These are phyloP conservation scores for Cyanidioschyzon merolae DNA, from an alignment of 23 red algal species.

Conservation along the genomic window DNA sequence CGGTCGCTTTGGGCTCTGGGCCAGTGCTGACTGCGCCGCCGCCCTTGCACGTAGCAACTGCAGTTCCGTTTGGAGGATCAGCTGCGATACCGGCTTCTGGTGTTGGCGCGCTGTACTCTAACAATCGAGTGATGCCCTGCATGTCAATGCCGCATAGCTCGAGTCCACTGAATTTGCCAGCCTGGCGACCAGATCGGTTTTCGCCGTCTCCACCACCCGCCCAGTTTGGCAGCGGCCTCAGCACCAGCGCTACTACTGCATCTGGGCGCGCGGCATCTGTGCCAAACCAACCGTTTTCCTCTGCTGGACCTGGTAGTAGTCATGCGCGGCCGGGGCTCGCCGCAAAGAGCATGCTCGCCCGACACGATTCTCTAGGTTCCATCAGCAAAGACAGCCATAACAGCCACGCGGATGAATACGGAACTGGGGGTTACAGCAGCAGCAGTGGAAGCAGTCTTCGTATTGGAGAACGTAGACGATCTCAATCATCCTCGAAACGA, in stretches of 20 bases:
- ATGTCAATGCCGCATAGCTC: background rate
- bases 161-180: background rate
- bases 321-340: background rate
- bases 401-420: background rate
- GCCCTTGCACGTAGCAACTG: background rate
- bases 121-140: background rate
- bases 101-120: background rate
- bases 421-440: constrained; percentile 6
- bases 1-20: background rate
- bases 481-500: background rate
- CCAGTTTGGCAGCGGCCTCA: background rate
- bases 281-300: background rate
- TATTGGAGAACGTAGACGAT: background rate
- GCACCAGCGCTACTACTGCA: background rate
- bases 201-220: constrained; percentile 2
- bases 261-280: background rate
- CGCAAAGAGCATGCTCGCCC: background rate
- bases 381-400: constrained; percentile 10
- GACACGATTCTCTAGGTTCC: background rate
- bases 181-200: background rate
- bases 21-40: background rate
- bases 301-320: background rate
- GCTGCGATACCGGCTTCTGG: background rate
- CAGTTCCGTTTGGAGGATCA: background rate
- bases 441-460: constrained; percentile 8